Base-by-base conservation (phyloP, 345 rosid genomes). In the Iberis pinnata region DNA sequence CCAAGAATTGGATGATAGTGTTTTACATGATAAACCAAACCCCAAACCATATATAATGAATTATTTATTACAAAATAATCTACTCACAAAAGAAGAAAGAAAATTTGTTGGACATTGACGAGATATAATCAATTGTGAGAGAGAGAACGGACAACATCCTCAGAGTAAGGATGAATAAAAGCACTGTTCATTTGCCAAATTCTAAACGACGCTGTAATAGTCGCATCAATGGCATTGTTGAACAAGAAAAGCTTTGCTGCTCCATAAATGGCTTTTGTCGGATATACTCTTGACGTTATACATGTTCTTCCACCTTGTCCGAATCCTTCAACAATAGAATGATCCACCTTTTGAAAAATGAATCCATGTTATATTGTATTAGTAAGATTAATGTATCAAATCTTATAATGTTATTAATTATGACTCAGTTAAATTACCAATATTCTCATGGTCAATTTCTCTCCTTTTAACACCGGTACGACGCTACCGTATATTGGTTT, bases 271-370 rank as follows among this genome's bases (percentile, higher is more conserved):
- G 89, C 94, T 53, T 46, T 73, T 14, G 84, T 88, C 12, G 96
- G 89, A 67, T 81, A 88, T 14, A 75, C 76, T 36, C 94, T 44
- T 4, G 86, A 71, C 4, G 96, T 75, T 18, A 84, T 76, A 37
- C 59, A 40, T 31, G 82, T 65, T 64, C 96, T 73, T 4, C 94
- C 96, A 12, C 88, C 88, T 72, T 77, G 94, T 13, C 82, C 96
- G 55, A 84, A 84, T 49, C 80, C 76, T 67, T 82, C 94, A 5
- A 82, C 65, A 4, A 82, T 75, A 3, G 90, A 77, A 75, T 88
- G 96, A 72, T 84, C 90, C 62, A 81, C 80, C 84, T 32, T 9
- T 29, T 29, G 11, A 3, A 32, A 9, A 32, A 9, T 32, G 12
- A 32, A 32, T 32, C n/a, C 37, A 22, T 22, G 25, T 2, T 12